Base-by-base conservation (phyloP, 441 rosid species). In the Erysimum cheiri region DNA sequence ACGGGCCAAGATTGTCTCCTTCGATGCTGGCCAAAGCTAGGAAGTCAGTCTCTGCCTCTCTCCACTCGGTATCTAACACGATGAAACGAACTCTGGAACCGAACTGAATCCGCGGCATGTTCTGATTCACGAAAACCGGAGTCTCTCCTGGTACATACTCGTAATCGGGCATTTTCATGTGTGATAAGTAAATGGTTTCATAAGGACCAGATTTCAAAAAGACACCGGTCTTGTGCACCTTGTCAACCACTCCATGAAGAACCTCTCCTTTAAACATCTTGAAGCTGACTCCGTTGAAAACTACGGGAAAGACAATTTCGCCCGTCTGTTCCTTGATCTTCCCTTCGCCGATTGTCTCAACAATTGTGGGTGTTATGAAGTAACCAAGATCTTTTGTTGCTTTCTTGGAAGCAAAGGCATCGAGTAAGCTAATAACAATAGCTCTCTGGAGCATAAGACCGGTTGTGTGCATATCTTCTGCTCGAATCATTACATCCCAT, bases 341-440 rank as follows among this genome's bases (percentile, higher is more conserved):
- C 0, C 93, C 95, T n/a, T 88, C 89, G 1, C 92, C 89, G 0
- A 86, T 72, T 48, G 70, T 79, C 40, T 87, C 89, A 48, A 85
- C 17, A 4, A 81, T 81, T 0, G 79, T 84, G 63, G 90, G 78
- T 5, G 92, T 85, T 12, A 82, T 12, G 48, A 58, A 84, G 50
- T 90, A 90, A 33, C 93, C 96, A 0, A 84, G 85, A 44, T 90
- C 91, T 52, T 90, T 81, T 55, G 87, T 82, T 28, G 90, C 89
- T 70, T 74, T 84, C 80, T 79, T 83, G 28, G 26, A n/a, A 7
- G 82, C 79, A 47, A 88, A 90, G 19, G 82, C 91, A 7, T 85
- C 87, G 71, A 87, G 26, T 31, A 93, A 70, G 22, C 84, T 85
- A 9, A 83, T 19, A 9, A 87, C 53, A 11, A 88, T 83, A 8